Conservation (phyloP, 495 filamentous ascomycete genomes). For the Xylaria venustula region DNA sequence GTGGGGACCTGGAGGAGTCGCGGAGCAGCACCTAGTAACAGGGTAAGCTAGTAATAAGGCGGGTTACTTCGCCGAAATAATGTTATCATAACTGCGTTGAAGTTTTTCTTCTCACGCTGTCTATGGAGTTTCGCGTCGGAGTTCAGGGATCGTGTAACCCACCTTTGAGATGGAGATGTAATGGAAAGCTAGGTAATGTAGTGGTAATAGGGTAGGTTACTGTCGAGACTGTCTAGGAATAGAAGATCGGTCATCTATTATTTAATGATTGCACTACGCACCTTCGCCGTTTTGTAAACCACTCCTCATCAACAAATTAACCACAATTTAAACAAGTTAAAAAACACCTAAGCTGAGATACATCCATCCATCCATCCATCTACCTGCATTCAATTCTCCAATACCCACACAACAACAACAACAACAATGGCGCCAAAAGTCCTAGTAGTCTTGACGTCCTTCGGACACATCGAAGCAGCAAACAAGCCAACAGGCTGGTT, state of each 20-base stretch:
- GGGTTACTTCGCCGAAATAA: neutral
- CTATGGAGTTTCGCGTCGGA: neutral
- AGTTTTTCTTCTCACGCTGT: too few species aligned
- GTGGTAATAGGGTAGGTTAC: neutral
- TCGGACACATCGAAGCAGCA: conserved; percentile 50
- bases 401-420: neutral
- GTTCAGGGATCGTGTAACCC: neutral
- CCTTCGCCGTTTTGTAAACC: neutral
- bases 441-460: conserved; percentile 68
- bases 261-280: neutral
- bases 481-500: conserved; percentile 65
- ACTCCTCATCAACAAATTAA: too few species aligned
- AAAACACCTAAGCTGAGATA: too few species aligned
- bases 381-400: neutral
- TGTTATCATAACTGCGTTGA: neutral
- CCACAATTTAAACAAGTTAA: too few species aligned
- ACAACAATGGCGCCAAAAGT: conserved; percentile 54
- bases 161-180: neutral
- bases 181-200: neutral
- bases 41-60: neutral
- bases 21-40: neutral
- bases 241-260: neutral
- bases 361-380: too few species aligned
- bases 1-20: neutral
- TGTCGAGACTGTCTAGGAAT: neutral